These are phyloP conservation scores for Cucurbita pepo DNA, from an alignment of 306 rosid species.

Conservation along the genomic window DNA sequence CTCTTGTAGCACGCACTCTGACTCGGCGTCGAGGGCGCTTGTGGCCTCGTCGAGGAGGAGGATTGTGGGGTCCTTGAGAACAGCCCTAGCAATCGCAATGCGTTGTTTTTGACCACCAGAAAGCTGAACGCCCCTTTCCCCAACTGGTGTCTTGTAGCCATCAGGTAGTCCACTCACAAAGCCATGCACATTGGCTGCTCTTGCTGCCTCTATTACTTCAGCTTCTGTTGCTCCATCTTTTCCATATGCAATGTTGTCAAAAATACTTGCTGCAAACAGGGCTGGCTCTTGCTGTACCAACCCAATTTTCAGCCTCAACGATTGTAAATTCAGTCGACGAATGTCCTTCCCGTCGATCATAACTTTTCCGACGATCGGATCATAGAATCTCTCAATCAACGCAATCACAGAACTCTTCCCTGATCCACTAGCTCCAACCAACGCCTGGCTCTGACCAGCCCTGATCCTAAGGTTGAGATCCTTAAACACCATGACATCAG, in stretches of 20 bases:
- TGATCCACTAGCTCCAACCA: conserved; percentile 93
- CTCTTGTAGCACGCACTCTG: conserved; percentile 88
- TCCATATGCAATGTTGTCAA: conserved; percentile 87
- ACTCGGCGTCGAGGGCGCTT: conserved; percentile 92
- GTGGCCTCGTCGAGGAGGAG: conserved; percentile 91
- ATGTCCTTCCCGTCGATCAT: conserved; percentile 93
- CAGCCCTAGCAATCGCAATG: conserved; percentile 94
- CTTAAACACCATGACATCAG: conserved; percentile 80
- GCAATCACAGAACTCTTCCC: conserved; percentile 94
- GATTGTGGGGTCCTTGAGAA: conserved; percentile 83
- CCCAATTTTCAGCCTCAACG: conserved; percentile 75
- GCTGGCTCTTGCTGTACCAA: conserved; percentile 96
- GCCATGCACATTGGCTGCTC: conserved; percentile 68
- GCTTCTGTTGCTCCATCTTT: conserved; percentile 77
- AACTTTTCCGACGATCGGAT: conserved; percentile 75
- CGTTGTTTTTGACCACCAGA: conserved; percentile 96
- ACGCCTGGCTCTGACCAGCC: conserved; percentile 87
- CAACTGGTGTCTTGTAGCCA: conserved; percentile 87
- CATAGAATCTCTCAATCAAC: conserved; percentile 78
- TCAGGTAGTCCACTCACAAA: conserved; percentile 84
- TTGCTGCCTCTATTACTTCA: conserved; percentile 82
- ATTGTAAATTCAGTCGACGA: conserved; percentile 52
- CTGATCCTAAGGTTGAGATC: conserved; percentile 72
- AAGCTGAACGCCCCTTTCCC: conserved; percentile 92
- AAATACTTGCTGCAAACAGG: conserved; percentile 70